Base-by-base conservation (phyloP, 179 eudicot species). In the Silene vulgaris region DNA sequence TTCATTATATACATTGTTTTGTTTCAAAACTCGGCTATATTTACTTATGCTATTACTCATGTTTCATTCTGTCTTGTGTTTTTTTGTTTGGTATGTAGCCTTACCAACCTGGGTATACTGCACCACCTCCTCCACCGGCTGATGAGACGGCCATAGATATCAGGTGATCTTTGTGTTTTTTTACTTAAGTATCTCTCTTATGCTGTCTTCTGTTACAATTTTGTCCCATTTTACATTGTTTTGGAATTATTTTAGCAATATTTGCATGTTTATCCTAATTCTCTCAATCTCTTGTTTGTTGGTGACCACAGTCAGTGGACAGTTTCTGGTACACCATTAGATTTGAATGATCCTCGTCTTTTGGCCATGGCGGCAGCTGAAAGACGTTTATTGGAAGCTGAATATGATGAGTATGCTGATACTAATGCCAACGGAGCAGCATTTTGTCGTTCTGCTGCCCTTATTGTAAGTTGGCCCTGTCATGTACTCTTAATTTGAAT, bases 351-450 rank as follows among this genome's bases (percentile, higher is more conserved):
- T 67, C 90, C 92, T 19, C 95, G 92, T 63, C 80, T 91, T 70
- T 73, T 91, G 82, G 96, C 95, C 2, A 87, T 91, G 90, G 97
- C 97, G 70, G 94, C 91, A 52, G 95, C 97, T 72, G 97, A 91
- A 84, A 81, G 88, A 61, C 92, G 52, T 80, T 79, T 90, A 71
- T 73, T 91, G 71, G 97, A 91, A 78, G 83, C 96, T 71, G 97
- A 91, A 50, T 88, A 91, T 83, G 95, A 91, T 78, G 97, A 87
- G 66, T 87, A 90, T 81, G 88, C 90, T 75, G 97, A 90, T 80
- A 69, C 89, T 48, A 88, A 83, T 84, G 89, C 90, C 66, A 87
- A 80, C 63, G 96, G 96, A 63, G 89, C 92, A 66, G 92, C 96
- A 45, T 91, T 91, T 82, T 91, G 92, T 77, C 95, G 96, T 3